Evolutionary conservation across 2,329 filamentous ascomycete genomes (phyloP), one percentile per base, ranked within the genome.

Genomic region (Talaromyces sp.): DNA sequence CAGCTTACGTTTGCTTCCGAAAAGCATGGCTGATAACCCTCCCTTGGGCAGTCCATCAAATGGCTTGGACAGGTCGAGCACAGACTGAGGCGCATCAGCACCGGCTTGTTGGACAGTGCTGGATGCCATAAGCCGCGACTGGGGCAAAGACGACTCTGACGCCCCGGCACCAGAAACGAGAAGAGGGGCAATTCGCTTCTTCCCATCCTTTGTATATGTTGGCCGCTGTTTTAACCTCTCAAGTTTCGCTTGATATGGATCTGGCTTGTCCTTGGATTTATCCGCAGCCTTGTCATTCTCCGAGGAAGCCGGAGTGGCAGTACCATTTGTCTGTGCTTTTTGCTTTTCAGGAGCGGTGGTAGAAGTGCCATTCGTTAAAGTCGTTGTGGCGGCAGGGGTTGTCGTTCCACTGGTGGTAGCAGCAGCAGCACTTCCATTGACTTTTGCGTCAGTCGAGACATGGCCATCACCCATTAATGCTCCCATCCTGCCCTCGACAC

Each of bases 171-270:
- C 92, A 0, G 93, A 96, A 7, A 99, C 91, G 12, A 99, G 81
- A 64, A 99, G 81, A 1, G 94, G 94, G 3, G 92, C 90, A 59
- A 99, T 93, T 58, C 94, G 85, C 78, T 99, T 99, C 77, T 94
- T 97, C 31, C 94, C 94, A 65, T 99, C 93, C 72, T 97, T 97
- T 0, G 91, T 96, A 62, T 97, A 88, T 0, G 93, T 97, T 3
- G 97, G 92, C 57, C 94, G 85, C 63, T 93, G 91, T 75, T 97
- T 97, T 64, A 97, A 77, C 63, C 84, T 83, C 66, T 89, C 86
- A 3, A 89, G 73, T 66, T 85, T 85, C 17, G 79, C 81, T 61
- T 80, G 78, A 65, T 83, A 84, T 11, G 82, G 80, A 66, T 88
- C 85, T 3, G 72, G 72, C 62, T 77, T 76, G 26, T 74, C 69